Percentiles rank a stretch among this genome's conserved stretches.
phyloP scores from a whole-genome alignment of 2,329 filamentous ascomycete genomes.

The Fusarium succisae region DNA sequence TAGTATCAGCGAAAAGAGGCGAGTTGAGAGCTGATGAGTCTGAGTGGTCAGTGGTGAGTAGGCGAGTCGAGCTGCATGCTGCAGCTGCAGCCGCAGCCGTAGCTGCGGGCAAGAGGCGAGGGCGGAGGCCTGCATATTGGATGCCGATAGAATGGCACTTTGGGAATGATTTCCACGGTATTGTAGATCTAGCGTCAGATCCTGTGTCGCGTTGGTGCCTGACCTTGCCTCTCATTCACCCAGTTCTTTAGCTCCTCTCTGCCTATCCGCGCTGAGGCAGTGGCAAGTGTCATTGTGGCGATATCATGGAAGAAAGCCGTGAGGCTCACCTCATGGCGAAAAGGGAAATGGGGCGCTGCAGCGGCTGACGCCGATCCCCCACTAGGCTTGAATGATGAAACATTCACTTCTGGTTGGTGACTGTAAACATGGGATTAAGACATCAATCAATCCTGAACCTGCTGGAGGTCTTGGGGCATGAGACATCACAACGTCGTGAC shows the following conservation, averaged over 20 bases:
- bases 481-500: constrained; percentile 22
- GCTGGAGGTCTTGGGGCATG: constrained; percentile 5
- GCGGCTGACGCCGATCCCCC: constrained; percentile 36
- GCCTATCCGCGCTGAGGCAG: not conserved
- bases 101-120: constrained; percentile 30
- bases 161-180: constrained; percentile 19
- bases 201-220: constrained; percentile 27
- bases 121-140: constrained; percentile 35
- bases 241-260: not conserved
- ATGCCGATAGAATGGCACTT: constrained; percentile 27
- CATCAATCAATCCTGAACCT: constrained; percentile 8
- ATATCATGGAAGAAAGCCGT: constrained; percentile 35
- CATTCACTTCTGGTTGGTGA: constrained; percentile 5
- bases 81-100: constrained; percentile 10
- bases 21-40: not conserved
- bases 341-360: constrained; percentile 13
- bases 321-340: constrained; percentile 24
- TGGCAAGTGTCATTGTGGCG: constrained; percentile 18
- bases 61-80: constrained; percentile 28
- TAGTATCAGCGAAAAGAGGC: constrained; percentile 18
- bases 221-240: not conserved
- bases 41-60: not conserved
- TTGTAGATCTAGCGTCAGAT: constrained; percentile 18
- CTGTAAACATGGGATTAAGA: constrained; percentile 1
- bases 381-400: constrained; percentile 5